Percentiles rank a stretch among this genome's conserved stretches.
Conservation (phyloP, 2,329 filamentous ascomycete genomes). For the Aspergillus transmontanensis region DNA sequence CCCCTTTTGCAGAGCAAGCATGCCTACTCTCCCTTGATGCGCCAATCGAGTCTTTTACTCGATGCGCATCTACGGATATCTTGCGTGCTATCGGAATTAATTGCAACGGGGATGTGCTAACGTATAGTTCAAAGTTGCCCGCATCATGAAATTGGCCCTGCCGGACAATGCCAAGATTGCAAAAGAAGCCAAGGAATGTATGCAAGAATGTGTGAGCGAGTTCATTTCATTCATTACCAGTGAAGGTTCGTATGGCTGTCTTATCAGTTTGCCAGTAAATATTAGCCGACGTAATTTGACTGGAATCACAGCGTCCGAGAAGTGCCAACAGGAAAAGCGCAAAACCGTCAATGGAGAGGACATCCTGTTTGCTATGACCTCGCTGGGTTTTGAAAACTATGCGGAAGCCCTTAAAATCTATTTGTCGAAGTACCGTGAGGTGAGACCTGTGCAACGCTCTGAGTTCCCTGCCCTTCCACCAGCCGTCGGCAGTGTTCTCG, state of each 20-base stretch:
- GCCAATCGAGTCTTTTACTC: not conserved
- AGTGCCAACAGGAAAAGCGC: constrained; percentile 98
- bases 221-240: constrained; percentile 99
- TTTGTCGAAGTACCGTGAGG: constrained; percentile 94
- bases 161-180: constrained; percentile 99
- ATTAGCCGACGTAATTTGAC: constrained; percentile 9
- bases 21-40: not conserved
- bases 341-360: constrained; percentile 99
- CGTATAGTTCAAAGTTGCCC: constrained; percentile 83
- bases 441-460: constrained; percentile 57
- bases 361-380: constrained; percentile 98
- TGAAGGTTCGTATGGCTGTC: constrained; percentile 70
- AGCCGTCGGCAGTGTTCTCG: constrained; percentile 26
- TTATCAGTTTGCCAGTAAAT: not conserved
- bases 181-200: constrained; percentile 98
- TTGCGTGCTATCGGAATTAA: not conserved
- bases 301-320: constrained; percentile 74
- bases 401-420: constrained; percentile 98
- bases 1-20: not conserved
- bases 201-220: constrained; percentile 99
- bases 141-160: constrained; percentile 97
- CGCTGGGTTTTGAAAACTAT: constrained; percentile 97
- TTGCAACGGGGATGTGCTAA: constrained; percentile 22
- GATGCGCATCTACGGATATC: not conserved
- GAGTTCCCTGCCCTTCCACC: constrained; percentile 24